phyloP scores from a whole-genome alignment of 768 basidiomycete species.

The Boletus rubescentipes region DNA sequence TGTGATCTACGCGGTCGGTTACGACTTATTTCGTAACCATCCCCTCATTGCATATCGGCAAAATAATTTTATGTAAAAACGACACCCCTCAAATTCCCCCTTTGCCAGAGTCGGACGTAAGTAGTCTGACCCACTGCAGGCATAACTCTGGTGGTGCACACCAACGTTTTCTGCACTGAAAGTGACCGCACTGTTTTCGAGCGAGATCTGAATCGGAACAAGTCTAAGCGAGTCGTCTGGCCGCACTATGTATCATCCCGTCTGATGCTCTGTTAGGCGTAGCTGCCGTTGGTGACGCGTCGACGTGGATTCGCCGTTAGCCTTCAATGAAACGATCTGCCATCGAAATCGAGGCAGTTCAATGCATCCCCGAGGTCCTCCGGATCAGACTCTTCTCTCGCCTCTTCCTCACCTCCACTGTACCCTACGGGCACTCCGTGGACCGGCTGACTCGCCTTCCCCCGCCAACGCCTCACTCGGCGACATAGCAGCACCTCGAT shows the following conservation, averaged over 20 bases:
- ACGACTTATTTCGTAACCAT: no score
- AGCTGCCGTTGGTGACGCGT: neutral
- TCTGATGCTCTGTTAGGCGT: neutral
- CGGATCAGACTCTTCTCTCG: neutral
- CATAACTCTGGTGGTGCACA: no score
- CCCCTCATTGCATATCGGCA: no score
- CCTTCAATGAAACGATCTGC: constrained; percentile 1
- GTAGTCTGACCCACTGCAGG: no score
- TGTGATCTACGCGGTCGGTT: no score
- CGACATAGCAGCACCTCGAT: constrained; percentile 44
- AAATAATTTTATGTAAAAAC: no score
- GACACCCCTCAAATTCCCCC: no score
- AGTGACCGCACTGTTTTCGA: no score
- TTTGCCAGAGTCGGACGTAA: no score
- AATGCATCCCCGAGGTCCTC: constrained; percentile 4
- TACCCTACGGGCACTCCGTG: neutral
- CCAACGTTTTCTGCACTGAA: no score
- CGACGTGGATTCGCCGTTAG: neutral
- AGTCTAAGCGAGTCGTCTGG: neutral
- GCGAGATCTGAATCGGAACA: neutral
- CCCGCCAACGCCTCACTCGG: constrained; percentile 53
- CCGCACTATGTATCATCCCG: neutral
- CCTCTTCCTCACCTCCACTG: neutral
- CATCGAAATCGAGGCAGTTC: neutral
- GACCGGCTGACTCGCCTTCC: constrained; percentile 23